Evolutionary conservation across 208 protist genomes (phyloP).

Genomic region (Crithidia thermophila): DNA sequence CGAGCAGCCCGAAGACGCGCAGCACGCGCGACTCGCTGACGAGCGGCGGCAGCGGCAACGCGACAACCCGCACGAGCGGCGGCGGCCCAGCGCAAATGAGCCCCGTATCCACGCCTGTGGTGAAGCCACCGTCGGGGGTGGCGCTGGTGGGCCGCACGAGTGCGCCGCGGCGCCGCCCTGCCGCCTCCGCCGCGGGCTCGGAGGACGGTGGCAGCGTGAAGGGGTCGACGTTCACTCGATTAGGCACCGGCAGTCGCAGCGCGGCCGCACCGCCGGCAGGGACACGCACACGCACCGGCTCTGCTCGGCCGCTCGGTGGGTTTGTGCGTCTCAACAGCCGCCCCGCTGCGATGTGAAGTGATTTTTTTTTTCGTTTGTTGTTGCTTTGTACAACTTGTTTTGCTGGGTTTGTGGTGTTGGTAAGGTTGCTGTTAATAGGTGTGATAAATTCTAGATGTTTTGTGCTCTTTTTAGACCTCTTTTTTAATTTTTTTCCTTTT

Average conservation of each 20-base stretch:
- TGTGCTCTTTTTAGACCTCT: background rate
- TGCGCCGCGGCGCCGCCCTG: slow-evolving; percentile 6
- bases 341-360: background rate
- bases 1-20: slow-evolving; percentile 23
- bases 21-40: slow-evolving; percentile 19
- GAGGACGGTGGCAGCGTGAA: background rate
- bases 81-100: background rate
- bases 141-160: slow-evolving; percentile 7
- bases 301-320: background rate
- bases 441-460: too few species aligned
- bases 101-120: slow-evolving; percentile 4
- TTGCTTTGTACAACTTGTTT: background rate
- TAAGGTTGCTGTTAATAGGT: background rate
- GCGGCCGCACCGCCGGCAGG: background rate
- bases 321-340: slow-evolving; percentile 11
- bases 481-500: slow-evolving; percentile 1
- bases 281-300: background rate
- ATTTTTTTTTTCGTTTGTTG: background rate
- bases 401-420: background rate
- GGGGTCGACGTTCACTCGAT: background rate
- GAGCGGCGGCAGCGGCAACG: slow-evolving; percentile 11
- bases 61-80: slow-evolving; percentile 6
- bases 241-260: background rate
- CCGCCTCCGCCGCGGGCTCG: background rate
- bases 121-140: background rate